Evolutionary conservation across 805 yeast genomes (phyloP).

Genomic region (Suhomyces xylopsoci): DNA sequence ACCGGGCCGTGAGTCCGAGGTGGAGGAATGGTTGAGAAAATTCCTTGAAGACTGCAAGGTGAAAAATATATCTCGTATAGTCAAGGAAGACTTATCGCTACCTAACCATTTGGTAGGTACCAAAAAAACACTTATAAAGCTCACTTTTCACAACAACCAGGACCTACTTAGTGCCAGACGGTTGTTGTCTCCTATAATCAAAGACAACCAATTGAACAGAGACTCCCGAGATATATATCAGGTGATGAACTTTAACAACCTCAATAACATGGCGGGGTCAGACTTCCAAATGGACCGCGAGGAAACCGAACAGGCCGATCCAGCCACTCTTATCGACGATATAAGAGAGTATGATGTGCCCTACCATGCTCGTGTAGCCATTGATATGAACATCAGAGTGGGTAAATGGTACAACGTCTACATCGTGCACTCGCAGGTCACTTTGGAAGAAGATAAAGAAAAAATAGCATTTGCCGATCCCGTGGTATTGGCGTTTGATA

Average conservation of each 20-base stretch:
- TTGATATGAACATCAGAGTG: slow-evolving; percentile 80
- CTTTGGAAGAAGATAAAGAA: slow-evolving; percentile 58
- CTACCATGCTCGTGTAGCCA: slow-evolving; percentile 92
- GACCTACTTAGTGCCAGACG: slow-evolving; percentile 78
- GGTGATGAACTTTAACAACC: slow-evolving; percentile 44
- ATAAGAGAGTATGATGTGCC: slow-evolving; percentile 95
- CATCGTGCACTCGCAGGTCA: slow-evolving; percentile 54
- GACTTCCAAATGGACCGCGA: slow-evolving; percentile 11
- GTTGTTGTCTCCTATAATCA: slow-evolving; percentile 63
- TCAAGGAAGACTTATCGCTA: slow-evolving; percentile 75
- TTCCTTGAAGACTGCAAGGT: slow-evolving; percentile 56
- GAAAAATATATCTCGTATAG: slow-evolving; percentile 52
- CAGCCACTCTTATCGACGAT: slow-evolving; percentile 68
- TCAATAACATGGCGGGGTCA: slow-evolving; percentile 12
- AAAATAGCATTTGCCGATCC: slow-evolving; percentile 96
- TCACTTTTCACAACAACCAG: slow-evolving; percentile 69
- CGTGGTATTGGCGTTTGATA: slow-evolving; percentile 93
- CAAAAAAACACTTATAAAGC: slow-evolving; percentile 57
- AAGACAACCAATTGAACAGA: slow-evolving; percentile 58
- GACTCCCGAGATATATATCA: slow-evolving; percentile 68
- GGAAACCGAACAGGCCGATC: slow-evolving; percentile 37
- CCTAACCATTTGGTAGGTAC: slow-evolving; percentile 87
- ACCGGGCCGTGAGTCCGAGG: slow-evolving; percentile 64
- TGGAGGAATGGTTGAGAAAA: slow-evolving; percentile 79
- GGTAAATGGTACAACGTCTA: slow-evolving; percentile 94